Base-by-base conservation (phyloP, 805 yeast species). In the Candida vaughaniae region DNA sequence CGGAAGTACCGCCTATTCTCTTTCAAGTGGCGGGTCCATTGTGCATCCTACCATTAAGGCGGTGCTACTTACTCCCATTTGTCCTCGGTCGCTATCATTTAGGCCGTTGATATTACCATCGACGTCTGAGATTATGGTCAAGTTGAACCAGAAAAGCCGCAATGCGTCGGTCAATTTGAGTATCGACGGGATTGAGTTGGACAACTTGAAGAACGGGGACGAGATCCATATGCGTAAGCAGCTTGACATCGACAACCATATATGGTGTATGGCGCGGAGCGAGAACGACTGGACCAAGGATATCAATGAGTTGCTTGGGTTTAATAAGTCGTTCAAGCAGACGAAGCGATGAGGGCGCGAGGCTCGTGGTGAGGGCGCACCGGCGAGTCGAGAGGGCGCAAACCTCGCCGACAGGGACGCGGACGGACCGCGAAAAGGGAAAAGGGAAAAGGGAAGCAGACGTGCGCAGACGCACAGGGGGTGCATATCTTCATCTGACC, bases 211-310 rank as follows among this genome's bases (percentile, higher is more conserved):
- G 22, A 80, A 80, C 1, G 95, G 90, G 6, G 96, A 90, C 59
- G 88, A 82, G 54, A 80, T 85, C 29, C 87, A 82, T 54, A 79
- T 85, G 6, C 48, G 48, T 29, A 53, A 49, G 35, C 41, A 34
- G 12, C 12, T 33, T 18, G 45, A 40, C 22, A 27, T 37, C 9
- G 43, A 51, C 38, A 64, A 71, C 10, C 95, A 96, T 1, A 80
- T 90, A 11, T 89, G 93, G 81, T 90, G 97, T 61, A 82, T 91
- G 3, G 86, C 95, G 0, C 74, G 80, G 42, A 73, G 82, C 6
- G 87, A 82, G 44, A 82, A 84, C 46, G 97, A 91, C 55, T 91
- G 98, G 98, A 89, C 90, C 2, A 76, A 75, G 40, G 95, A 95
- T 22, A 80, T 91, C 38, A 91, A 90, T 52, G 90, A 86, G 49